Evolutionary conservation across 1,284 basidiomycete species (phyloP).

Genomic region (Phaffia rhodozyma): DNA sequence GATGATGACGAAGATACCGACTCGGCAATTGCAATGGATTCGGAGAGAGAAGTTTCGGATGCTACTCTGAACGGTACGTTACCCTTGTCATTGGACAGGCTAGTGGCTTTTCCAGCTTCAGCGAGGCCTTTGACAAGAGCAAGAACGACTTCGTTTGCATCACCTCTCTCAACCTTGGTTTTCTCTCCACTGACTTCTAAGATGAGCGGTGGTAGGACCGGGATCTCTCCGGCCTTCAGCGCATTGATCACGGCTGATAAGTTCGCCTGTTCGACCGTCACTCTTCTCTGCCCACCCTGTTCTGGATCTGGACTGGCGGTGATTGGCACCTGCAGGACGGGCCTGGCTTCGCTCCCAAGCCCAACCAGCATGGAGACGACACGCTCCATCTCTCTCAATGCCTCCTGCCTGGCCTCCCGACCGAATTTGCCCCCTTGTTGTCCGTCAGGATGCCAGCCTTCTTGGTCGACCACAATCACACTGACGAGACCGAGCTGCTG

Average conservation of each 20-base stretch:
- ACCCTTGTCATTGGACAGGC: constrained; percentile 18
- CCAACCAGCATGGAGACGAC: constrained; percentile 71
- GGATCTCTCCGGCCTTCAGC: constrained; percentile 83
- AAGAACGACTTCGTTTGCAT: constrained; percentile 80
- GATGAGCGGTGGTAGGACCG: constrained; percentile 88
- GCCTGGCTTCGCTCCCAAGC: constrained; percentile 74
- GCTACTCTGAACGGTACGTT: constrained; percentile 15
- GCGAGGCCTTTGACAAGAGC: constrained; percentile 82
- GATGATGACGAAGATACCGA: constrained; percentile 35
- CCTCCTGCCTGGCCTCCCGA: constrained; percentile 49
- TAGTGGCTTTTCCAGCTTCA: constrained; percentile 24
- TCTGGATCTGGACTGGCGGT: constrained; percentile 19
- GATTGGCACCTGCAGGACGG: constrained; percentile 74
- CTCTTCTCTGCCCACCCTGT: constrained; percentile 39
- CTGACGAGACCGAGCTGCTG: constrained; percentile 89
- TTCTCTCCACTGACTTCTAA: constrained; percentile 54
- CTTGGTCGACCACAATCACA: constrained; percentile 88
- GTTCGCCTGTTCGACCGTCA: constrained; percentile 25
- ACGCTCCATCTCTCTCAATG: constrained; percentile 70
- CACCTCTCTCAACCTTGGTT: constrained; percentile 70
- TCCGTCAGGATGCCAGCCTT: constrained; percentile 46
- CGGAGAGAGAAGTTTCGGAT: background rate
- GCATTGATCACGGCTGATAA: constrained; percentile 59
- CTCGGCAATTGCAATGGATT: constrained; percentile 16
- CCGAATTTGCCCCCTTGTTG: constrained; percentile 43